A percentile compares a stretch with the other conserved stretches of the same genome.
Evolutionary conservation across 345 rosid genomes (phyloP).

Genomic region (Salix purpurea): DNA sequence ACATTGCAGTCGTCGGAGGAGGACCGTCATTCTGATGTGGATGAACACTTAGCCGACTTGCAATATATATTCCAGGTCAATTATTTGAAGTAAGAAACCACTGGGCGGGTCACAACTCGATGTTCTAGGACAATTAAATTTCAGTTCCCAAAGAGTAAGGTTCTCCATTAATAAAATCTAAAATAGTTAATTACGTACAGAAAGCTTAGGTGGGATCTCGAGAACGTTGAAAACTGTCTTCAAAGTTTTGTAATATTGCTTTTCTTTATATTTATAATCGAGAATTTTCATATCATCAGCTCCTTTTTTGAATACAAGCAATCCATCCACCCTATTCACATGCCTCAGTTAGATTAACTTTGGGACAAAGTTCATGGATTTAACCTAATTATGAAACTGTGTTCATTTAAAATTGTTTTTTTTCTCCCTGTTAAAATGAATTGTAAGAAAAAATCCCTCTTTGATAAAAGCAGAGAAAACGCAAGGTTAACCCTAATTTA

Average conservation of each 20-base stretch:
- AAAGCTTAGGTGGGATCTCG: not conserved
- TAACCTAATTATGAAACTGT: not conserved
- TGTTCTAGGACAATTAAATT: not conserved
- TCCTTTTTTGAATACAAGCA: not conserved
- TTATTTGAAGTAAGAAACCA: not conserved
- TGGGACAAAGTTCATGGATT: not conserved
- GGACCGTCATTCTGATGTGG: not conserved
- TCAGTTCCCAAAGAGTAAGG: not conserved
- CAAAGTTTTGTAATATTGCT: not conserved
- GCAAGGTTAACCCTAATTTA: no score
- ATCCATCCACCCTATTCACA: not conserved
- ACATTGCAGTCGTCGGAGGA: not conserved
- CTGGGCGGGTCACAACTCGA: not conserved
- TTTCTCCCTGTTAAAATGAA: no score
- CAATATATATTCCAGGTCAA: no score
- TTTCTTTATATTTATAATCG: not conserved
- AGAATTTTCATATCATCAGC: not conserved
- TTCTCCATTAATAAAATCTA: not conserved
- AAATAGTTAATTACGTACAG: no score
- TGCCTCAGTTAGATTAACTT: not conserved
- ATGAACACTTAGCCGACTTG: not conserved
- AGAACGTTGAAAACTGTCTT: not conserved
- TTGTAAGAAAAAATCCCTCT: no score
- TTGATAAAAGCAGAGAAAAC: no score
- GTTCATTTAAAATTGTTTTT: not conserved